Conservation (phyloP, 176 grass and related monocot species). For the Carex kokanica region DNA sequence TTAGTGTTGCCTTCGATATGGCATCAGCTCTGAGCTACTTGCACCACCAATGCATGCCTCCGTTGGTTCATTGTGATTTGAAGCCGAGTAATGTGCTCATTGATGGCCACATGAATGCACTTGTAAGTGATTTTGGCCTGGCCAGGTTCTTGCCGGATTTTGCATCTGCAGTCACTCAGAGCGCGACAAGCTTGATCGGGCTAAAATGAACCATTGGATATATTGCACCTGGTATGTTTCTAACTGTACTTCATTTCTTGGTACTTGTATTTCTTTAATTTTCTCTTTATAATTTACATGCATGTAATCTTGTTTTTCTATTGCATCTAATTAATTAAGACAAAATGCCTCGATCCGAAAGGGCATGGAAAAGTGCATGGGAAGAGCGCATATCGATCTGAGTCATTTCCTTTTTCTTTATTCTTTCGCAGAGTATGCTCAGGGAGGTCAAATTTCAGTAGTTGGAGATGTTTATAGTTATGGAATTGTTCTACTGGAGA, state of each 20-base stretch:
- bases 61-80: conserved; percentile 50
- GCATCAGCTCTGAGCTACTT: conserved; percentile 49
- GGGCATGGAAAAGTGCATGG: not conserved
- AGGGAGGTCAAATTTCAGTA: conserved; percentile 29
- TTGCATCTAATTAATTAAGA: not conserved
- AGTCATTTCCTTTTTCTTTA: not conserved
- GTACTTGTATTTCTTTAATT: not conserved
- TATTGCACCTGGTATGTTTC: conserved; percentile 3
- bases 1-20: conserved; percentile 36
- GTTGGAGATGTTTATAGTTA: conserved; percentile 44
- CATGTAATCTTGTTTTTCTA: not conserved
- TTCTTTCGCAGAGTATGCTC: conserved; percentile 34
- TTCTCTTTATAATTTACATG: not conserved
- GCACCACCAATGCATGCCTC: conserved; percentile 23
- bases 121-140: conserved; percentile 40
- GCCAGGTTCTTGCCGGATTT: conserved; percentile 23
- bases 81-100: conserved; percentile 52
- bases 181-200: not conserved
- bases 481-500: conserved; percentile 36
- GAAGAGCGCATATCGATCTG: not conserved
- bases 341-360: not conserved
- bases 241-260: not conserved
- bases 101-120: conserved; percentile 32
- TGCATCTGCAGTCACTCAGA: not conserved
- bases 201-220: conserved; percentile 22